A percentile compares a stretch with the other conserved stretches of the same genome.
phyloP scores from a whole-genome alignment of 2,329 filamentous ascomycete genomes.

The Aquanectria penicillioides region DNA sequence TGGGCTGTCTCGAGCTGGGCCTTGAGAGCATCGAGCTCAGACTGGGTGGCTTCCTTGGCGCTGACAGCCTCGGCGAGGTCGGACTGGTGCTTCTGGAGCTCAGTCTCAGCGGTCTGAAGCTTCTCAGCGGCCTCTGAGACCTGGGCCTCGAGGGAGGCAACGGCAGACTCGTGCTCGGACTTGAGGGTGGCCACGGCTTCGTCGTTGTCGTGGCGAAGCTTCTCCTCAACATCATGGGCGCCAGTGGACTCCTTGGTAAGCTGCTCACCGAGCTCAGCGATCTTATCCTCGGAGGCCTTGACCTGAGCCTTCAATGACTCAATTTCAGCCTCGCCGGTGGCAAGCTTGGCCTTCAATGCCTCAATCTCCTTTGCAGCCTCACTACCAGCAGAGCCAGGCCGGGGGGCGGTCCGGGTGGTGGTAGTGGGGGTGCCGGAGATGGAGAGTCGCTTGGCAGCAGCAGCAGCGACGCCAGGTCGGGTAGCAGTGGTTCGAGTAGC shows the following conservation, averaged over 20 bases:
- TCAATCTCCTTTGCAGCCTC: constrained; percentile 65
- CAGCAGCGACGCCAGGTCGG: constrained; percentile 51
- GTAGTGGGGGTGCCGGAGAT: constrained; percentile 54
- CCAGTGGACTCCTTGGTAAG: constrained; percentile 53
- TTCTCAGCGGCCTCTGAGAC: constrained; percentile 61
- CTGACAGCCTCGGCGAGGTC: constrained; percentile 60
- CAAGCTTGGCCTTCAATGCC: constrained; percentile 68
- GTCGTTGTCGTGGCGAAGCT: constrained; percentile 55
- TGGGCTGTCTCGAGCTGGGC: constrained; percentile 58
- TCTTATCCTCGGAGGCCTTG: constrained; percentile 63
- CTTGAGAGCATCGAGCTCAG: constrained; percentile 60
- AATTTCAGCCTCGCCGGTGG: constrained; percentile 67
- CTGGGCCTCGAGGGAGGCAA: constrained; percentile 58
- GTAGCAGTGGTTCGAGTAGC: constrained; percentile 49
- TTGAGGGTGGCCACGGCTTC: constrained; percentile 58
- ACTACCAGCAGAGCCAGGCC: constrained; percentile 54
- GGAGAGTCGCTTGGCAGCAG: constrained; percentile 66
- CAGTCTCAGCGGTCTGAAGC: constrained; percentile 60
- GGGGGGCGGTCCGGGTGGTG: constrained; percentile 52
- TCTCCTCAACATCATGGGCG: constrained; percentile 51
- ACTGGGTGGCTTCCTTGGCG: constrained; percentile 60
- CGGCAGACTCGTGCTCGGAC: constrained; percentile 59
- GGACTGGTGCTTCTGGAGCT: constrained; percentile 60
- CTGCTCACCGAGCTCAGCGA: constrained; percentile 64
- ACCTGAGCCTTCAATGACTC: constrained; percentile 67